Conservation (phyloP, 345 rosid genomes). For the Turnera subulata region DNA sequence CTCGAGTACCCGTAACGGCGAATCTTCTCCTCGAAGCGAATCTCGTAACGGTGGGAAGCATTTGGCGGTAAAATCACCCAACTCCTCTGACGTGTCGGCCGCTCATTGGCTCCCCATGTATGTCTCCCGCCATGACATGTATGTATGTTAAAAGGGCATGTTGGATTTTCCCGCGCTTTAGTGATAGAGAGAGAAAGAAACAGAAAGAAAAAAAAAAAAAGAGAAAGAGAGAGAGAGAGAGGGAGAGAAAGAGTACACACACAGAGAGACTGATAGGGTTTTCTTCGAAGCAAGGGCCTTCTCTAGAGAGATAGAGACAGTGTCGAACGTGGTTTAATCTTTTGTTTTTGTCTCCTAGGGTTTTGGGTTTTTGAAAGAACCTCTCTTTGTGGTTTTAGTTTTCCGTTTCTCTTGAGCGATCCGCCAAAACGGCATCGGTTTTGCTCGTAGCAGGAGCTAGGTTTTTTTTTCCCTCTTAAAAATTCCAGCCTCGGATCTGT, state of each 20-base stretch:
- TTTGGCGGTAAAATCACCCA: slow-evolving; percentile 41
- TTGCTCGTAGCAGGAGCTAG: background rate
- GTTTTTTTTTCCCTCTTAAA: background rate
- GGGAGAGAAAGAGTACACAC: slow-evolving; percentile 19
- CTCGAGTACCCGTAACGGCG: slow-evolving; percentile 7
- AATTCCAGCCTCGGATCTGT: slow-evolving; percentile 12
- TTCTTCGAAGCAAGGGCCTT: slow-evolving; percentile 8
- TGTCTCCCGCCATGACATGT: slow-evolving; percentile 1
- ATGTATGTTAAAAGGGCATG: slow-evolving; percentile 7
- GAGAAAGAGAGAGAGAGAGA: slow-evolving; percentile 7
- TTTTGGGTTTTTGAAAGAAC: background rate
- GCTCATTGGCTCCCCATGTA: slow-evolving; percentile 7
- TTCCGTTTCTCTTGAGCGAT: background rate
- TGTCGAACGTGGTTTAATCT: no score
- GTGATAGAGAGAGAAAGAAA: background rate
- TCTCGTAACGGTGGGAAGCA: slow-evolving; percentile 24
- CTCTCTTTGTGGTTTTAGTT: background rate
- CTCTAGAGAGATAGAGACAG: slow-evolving; percentile 1
- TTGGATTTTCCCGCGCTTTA: slow-evolving; percentile 45
- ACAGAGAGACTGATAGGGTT: slow-evolving; percentile 21
- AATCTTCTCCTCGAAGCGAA: slow-evolving; percentile 24
- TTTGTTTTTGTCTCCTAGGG: background rate
- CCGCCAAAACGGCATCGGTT: background rate
- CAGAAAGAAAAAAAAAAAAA: slow-evolving; percentile 5
- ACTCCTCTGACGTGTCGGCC: slow-evolving; percentile 8